phyloP scores from a whole-genome alignment of 2,329 filamentous ascomycete species.

The Graphiopsis chlorocephala region DNA sequence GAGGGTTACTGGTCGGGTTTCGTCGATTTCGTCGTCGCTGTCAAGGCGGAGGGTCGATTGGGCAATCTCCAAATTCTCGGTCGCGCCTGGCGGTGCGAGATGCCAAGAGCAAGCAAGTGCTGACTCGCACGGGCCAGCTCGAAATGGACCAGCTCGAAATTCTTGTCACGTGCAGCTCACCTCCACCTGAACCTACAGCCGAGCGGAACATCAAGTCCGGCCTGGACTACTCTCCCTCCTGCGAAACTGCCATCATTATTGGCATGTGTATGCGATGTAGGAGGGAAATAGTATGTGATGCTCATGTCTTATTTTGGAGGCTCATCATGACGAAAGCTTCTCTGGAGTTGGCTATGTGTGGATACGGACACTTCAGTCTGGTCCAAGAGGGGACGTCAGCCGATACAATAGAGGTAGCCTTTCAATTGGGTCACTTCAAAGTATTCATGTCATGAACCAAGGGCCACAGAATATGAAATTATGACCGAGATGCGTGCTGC shows the following conservation, averaged over 20 bases:
- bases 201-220: neutral
- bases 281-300: neutral
- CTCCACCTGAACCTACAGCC: neutral
- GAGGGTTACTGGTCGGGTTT: conserved; percentile 35
- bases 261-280: neutral
- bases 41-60: conserved; percentile 3
- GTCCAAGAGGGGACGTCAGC: neutral
- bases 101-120: neutral
- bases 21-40: conserved; percentile 17
- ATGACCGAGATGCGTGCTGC: neutral
- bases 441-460: neutral
- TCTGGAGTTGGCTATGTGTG: neutral
- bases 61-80: neutral
- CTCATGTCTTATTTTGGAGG: neutral
- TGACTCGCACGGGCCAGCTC: neutral
- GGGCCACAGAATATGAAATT: neutral
- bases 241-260: neutral
- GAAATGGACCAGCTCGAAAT: neutral
- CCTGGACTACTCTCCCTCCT: too few species aligned
- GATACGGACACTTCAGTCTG: neutral
- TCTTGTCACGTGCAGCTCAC: neutral
- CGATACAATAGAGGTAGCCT: neutral
- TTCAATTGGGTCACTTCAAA: neutral
- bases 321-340: neutral
- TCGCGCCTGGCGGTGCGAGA: neutral